Evolutionary conservation across 495 filamentous ascomycete genomes (phyloP).

Genomic region (Talaromyces thailandensis): DNA sequence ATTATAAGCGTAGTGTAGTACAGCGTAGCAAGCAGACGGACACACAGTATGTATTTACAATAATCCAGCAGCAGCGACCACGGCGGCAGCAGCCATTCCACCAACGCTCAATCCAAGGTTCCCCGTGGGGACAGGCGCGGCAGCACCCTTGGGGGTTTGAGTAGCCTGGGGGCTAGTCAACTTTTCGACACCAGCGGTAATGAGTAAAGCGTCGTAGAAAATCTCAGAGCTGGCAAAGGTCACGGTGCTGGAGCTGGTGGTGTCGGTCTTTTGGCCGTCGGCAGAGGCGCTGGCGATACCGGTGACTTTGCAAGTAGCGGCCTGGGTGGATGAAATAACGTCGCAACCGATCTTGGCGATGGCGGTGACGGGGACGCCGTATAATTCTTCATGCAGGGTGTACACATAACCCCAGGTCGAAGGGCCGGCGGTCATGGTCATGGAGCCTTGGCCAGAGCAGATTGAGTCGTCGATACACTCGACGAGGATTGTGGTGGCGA

Average conservation of each 20-base stretch:
- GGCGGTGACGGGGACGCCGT: background rate
- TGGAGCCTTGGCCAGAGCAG: background rate
- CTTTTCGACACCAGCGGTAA: background rate
- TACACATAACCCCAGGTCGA: background rate
- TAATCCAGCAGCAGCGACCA: background rate
- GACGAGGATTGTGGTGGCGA: background rate
- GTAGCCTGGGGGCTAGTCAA: background rate
- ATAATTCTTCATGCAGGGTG: background rate
- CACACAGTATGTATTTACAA: background rate
- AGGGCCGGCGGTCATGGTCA: background rate
- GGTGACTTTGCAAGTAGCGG: background rate
- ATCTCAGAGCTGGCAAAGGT: background rate
- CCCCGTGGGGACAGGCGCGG: background rate
- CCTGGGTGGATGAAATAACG: background rate
- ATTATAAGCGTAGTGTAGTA: background rate
- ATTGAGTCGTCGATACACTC: background rate
- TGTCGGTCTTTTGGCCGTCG: background rate
- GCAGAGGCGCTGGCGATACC: background rate
- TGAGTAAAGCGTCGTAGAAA: background rate
- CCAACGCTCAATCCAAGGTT: background rate
- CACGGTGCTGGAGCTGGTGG: background rate
- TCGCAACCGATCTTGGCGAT: background rate
- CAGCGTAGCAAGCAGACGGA: background rate
- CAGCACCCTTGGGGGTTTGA: background rate
- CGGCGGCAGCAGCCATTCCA: constrained; percentile 1